Base-by-base conservation (phyloP, 2,329 filamentous ascomycete genomes). In the Penicillium freii region DNA sequence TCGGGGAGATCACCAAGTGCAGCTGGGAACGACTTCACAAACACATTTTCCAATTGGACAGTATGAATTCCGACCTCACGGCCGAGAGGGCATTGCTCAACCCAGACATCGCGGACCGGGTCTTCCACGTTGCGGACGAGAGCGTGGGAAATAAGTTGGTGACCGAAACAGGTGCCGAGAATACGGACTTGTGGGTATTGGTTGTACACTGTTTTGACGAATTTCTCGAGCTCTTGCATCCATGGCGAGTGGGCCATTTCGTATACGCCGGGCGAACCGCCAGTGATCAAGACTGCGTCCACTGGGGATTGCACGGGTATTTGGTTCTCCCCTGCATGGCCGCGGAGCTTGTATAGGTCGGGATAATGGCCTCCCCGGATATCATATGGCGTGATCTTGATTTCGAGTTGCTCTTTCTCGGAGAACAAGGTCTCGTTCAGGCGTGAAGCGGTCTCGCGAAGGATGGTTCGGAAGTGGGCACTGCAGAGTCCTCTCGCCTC, bases 141-240 rank as follows among this genome's bases (percentile, higher is more conserved):
- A 13, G 60, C 57, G 56, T 66, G 63, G 11, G 63, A 62, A 38
- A 72, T 64, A 15, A 71, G 56, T 57, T 72, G 70, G 47, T 72
- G 70, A 0, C 70, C 72, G 59, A 73, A 74, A 51, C 72, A 74
- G 2, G 71, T 72, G 9, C 71, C 72, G 46, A 74, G 67, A 7
- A 73, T 58, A 17, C 67, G 69, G 4, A 74, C 70, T 23, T 67
- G 40, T 2, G 71, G 67, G 48, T 68, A 71, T 0, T 65, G 36
- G 0, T 43, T 50, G 52, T 67, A 72, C 0, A 73, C 66, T 0
- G 45, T 65, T 7, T 62, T 60, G 23, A 74, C 58, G 27, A 68
- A 74, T 2, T 54, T 47, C 43, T 67, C 61, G 1, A 74, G 50
- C 0, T 62, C 36, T 25, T 63, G 40, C 40, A 74, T 71, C 72